Conservation (phyloP, 352 stramenopile species). For the Phytophthora aleatoria region DNA sequence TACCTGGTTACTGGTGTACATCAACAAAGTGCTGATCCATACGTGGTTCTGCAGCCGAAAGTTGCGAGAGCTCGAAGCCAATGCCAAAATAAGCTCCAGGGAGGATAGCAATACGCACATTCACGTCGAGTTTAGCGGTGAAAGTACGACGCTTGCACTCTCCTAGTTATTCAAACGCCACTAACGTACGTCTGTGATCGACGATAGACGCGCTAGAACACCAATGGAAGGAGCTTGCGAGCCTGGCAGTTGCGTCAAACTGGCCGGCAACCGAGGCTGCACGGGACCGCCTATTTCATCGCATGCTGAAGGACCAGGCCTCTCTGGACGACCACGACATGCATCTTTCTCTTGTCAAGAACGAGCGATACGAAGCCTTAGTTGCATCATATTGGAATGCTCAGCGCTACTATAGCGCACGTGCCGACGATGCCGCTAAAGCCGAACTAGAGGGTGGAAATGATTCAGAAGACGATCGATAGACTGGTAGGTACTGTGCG, state of each 20-base stretch:
- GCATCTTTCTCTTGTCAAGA: constrained; percentile 46
- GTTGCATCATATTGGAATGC: constrained; percentile 46
- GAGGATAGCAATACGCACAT: constrained; percentile 42
- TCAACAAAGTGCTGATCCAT: background rate
- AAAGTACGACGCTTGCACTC: constrained; percentile 47
- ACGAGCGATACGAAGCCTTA: constrained; percentile 61
- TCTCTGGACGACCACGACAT: constrained; percentile 45
- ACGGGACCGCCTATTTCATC: constrained; percentile 65
- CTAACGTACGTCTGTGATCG: background rate
- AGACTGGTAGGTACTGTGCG: constrained; percentile 1
- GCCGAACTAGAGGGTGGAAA: background rate
- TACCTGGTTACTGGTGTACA: background rate
- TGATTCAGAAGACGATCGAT: constrained; percentile 18
- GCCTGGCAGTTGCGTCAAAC: constrained; percentile 50
- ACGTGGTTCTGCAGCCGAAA: constrained; percentile 23
- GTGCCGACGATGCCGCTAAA: constrained; percentile 9
- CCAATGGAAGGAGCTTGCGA: constrained; percentile 64
- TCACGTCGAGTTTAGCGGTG: constrained; percentile 63
- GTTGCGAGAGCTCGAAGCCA: constrained; percentile 23
- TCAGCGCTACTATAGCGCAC: constrained; percentile 39
- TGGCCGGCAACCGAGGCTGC: constrained; percentile 52
- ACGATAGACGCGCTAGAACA: constrained; percentile 57
- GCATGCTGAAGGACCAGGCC: constrained; percentile 75
- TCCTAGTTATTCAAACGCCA: background rate
- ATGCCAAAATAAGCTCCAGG: constrained; percentile 7